Evolutionary conservation across 2,329 filamentous ascomycete species (phyloP).

Genomic region (Monosporascus ibericus): DNA sequence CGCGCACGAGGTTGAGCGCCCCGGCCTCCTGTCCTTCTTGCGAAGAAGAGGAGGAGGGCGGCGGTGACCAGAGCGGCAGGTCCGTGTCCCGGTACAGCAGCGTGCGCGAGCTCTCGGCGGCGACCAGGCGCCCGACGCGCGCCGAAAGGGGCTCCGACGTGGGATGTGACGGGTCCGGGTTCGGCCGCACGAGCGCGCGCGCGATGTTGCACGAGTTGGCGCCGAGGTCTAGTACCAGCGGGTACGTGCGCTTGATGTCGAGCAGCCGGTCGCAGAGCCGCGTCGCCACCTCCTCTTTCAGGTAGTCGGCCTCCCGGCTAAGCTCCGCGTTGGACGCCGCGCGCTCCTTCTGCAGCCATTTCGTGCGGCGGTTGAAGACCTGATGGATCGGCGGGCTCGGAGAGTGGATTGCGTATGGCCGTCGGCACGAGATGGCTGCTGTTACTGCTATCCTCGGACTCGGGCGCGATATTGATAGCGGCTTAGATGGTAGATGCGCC

Average conservation of each 20-base stretch:
- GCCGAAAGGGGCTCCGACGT: slow-evolving; percentile 60
- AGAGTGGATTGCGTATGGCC: slow-evolving; percentile 71
- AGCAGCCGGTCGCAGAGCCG: slow-evolving; percentile 81
- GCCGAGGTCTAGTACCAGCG: slow-evolving; percentile 81
- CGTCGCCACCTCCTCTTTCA: slow-evolving; percentile 85
- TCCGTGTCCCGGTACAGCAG: slow-evolving; percentile 76
- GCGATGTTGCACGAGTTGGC: slow-evolving; percentile 96
- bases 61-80: slow-evolving; percentile 53
- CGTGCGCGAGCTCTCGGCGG: slow-evolving; percentile 72
- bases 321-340: slow-evolving; percentile 63
- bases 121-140: slow-evolving; percentile 68
- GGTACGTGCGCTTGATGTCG: slow-evolving; percentile 86
- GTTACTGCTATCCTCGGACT: slow-evolving; percentile 6
- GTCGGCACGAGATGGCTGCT: slow-evolving; percentile 21
- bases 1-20: slow-evolving; percentile 59
- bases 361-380: slow-evolving; percentile 83
- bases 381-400: slow-evolving; percentile 73
- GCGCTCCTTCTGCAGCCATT: slow-evolving; percentile 88
- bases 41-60: too few relatives aligned
- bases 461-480: not conserved
- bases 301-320: slow-evolving; percentile 80
- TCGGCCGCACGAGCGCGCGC: slow-evolving; percentile 65
- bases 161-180: slow-evolving; percentile 52
- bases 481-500: too few relatives aligned
- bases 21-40: not conserved